These are phyloP conservation scores for Botrytis deweyae DNA, from an alignment of 2,329 filamentous ascomycete species.

Conservation along the genomic window DNA sequence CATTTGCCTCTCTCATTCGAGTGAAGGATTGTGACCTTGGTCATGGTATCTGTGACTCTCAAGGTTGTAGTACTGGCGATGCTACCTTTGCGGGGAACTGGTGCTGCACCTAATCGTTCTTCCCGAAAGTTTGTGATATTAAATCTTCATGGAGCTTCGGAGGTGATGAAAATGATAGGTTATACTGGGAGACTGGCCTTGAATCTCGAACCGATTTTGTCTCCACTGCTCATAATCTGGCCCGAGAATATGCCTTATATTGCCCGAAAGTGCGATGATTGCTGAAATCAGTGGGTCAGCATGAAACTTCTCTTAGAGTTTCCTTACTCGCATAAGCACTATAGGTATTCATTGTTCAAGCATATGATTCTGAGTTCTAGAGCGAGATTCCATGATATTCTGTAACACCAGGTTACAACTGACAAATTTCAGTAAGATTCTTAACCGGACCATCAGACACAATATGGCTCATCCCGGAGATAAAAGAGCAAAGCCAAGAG, in stretches of 20 bases:
- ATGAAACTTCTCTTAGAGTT: neutral
- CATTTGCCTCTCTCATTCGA: neutral
- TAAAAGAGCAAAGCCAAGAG: neutral
- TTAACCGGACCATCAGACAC: neutral
- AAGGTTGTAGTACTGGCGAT: neutral
- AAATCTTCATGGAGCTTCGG: neutral
- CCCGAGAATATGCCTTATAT: neutral
- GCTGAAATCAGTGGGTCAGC: neutral
- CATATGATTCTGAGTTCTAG: neutral
- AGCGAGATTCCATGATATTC: neutral
- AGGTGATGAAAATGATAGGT: neutral
- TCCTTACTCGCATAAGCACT: neutral
- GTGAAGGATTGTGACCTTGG: neutral
- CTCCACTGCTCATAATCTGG: neutral
- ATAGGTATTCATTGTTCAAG: neutral
- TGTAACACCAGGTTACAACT: neutral
- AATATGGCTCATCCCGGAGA: neutral
- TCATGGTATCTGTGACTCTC: neutral
- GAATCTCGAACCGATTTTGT: neutral
- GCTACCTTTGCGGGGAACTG: neutral
- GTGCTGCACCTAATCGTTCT: neutral
- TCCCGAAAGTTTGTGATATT: neutral
- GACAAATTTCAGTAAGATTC: neutral
- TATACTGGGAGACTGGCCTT: neutral
- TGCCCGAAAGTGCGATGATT: neutral